Conservation (phyloP, 2,329 filamentous ascomycete genomes). For the Hirsutella minnesotensis region DNA sequence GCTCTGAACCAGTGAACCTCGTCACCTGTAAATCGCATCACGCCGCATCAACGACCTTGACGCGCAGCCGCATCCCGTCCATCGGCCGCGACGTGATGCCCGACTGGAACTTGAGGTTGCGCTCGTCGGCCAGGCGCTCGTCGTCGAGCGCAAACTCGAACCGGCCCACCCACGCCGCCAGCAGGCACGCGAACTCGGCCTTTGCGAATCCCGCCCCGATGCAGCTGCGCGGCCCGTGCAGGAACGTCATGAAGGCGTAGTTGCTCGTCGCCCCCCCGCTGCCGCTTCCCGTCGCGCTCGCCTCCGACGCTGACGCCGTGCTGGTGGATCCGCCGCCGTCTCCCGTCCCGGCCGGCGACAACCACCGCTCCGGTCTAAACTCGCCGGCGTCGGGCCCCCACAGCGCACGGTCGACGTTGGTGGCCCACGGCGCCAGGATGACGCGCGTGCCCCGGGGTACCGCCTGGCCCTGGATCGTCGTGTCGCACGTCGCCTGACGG, state of each 20-base stretch:
- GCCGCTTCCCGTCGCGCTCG: conserved; percentile 27
- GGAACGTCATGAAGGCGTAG: conserved; percentile 68
- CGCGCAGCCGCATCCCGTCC: conserved; percentile 57
- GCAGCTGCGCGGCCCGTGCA: conserved; percentile 77
- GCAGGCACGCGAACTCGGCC: conserved; percentile 72
- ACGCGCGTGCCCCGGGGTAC: conserved; percentile 63
- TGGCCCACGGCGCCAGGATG: conserved; percentile 51
- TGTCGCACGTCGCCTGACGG: conserved; percentile 53
- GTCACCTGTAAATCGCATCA: conserved; percentile 7
- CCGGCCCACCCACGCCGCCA: conserved; percentile 65
- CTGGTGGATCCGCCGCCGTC: conserved; percentile 12
- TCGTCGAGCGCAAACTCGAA: conserved; percentile 53
- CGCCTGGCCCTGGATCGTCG: conserved; percentile 49
- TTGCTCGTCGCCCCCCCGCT: conserved; percentile 65
- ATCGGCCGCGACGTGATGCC: conserved; percentile 62
- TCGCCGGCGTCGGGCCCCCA: conserved; percentile 67
- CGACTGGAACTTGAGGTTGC: conserved; percentile 53
- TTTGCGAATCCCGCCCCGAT: conserved; percentile 75
- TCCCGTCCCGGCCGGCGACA: conserved; percentile 17
- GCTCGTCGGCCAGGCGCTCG: conserved; percentile 52
- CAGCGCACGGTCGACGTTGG: conserved; percentile 55
- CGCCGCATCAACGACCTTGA: conserved; percentile 56
- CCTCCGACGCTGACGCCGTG: neutral
- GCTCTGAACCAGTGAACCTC: too few species aligned
- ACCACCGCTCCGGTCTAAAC: conserved; percentile 75